Conservation (phyloP, 495 filamentous ascomycete species). For the Hyaloscypha finlandica region DNA sequence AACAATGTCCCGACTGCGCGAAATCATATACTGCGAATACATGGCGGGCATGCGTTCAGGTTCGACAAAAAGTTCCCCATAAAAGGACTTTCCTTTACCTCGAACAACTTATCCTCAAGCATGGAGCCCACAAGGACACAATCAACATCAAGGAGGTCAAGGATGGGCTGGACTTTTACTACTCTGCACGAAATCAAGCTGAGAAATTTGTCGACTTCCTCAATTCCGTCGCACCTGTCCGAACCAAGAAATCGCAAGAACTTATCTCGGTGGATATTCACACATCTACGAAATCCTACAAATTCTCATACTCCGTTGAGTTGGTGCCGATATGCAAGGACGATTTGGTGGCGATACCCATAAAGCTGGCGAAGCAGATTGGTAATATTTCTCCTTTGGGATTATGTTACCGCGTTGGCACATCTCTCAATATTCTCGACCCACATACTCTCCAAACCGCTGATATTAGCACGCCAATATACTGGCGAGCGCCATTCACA, state of each 20-base stretch:
- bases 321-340: constrained; percentile 95
- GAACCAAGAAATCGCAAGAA: constrained; percentile 83
- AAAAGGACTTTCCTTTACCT: constrained; percentile 97
- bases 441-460: constrained; percentile 87
- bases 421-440: constrained; percentile 85
- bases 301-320: constrained; percentile 85
- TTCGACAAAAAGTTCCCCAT: constrained; percentile 95
- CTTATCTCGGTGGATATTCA: constrained; percentile 94
- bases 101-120: constrained; percentile 94
- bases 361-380: constrained; percentile 78
- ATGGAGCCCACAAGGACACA: constrained; percentile 86
- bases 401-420: constrained; percentile 88
- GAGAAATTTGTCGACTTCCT: constrained; percentile 93
- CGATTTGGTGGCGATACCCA: constrained; percentile 88
- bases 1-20: constrained; percentile 88
- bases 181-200: constrained; percentile 82
- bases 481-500: constrained; percentile 86
- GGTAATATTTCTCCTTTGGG: constrained; percentile 84
- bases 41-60: constrained; percentile 83
- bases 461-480: constrained; percentile 76
- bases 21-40: constrained; percentile 96
- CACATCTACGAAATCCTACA: constrained; percentile 85
- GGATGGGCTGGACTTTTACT: constrained; percentile 96
- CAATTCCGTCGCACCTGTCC: constrained; percentile 73
- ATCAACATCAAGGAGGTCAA: constrained; percentile 96